Evolutionary conservation across 2,329 filamentous ascomycete genomes (phyloP), one percentile per base, ranked within the genome.

Genomic region (Bretziella fagacearum): DNA sequence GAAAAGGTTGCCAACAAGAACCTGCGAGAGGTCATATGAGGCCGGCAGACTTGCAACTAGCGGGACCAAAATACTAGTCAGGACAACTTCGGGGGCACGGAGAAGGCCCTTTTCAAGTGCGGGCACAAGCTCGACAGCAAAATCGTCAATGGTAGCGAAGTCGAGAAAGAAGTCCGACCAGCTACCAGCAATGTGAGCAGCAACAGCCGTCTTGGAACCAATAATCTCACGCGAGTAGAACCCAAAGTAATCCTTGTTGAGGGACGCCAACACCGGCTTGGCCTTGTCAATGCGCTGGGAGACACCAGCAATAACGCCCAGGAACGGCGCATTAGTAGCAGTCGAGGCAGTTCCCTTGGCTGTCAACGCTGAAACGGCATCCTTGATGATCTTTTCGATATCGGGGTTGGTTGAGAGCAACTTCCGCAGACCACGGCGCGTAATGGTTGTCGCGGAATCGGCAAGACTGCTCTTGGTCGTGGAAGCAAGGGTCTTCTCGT

Each of bases 141-240:
- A 60, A 53, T 95, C 86, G 20, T 86, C 78, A 13, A 74, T 59
- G 0, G 74, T 79, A 30, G 81, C 69, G 58, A 89, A 96, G 26
- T 70, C 72, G 13, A 65, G 62, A 60, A 95, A 94, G 65, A 96
- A 95, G 59, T 95, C 86, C 43, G 68, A 64, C 40, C 96, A 65
- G 4, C 81, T 82, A 54, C 69, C 69, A 2, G 82, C 76, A 49
- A 94, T 67, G 58, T 94, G 82, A 25, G 64, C 59, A 2, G 85
- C 77, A 26, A 96, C 65, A 5, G 72, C 65, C 7, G 71, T 76
- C 54, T 82, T 78, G 10, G 89, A 94, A 23, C 81, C 81, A 52
- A 95, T 66, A 40, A 96, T 73, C 56, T 95, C 87, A 54, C 91
- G 79, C 11, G 74, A 71, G 59, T 93, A 96, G 60, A 89, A 98